Conservation (phyloP, 495 filamentous ascomycete species). For the Gamarada debralockiae region DNA sequence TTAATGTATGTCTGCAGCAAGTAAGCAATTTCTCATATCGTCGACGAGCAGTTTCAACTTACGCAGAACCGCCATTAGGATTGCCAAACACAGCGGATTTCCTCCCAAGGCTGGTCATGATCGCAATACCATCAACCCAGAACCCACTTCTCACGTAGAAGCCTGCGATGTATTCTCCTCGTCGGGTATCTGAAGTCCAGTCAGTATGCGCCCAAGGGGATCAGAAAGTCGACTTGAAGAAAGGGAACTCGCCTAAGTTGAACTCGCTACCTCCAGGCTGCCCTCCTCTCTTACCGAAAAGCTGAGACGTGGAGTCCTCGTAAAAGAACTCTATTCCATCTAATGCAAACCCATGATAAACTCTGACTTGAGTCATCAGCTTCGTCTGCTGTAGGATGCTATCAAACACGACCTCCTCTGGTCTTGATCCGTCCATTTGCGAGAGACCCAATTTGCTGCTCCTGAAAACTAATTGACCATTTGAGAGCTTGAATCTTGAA, state of each 20-base stretch:
- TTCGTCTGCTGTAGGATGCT: conserved; percentile 65
- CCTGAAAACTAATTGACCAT: conserved; percentile 70
- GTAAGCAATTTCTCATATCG: conserved; percentile 4
- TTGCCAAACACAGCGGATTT: conserved; percentile 87
- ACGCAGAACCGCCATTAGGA: conserved; percentile 76
- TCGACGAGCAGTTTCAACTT: conserved; percentile 31
- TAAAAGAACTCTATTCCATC: conserved; percentile 93
- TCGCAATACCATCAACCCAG: conserved; percentile 89
- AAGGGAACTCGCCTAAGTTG: conserved; percentile 53
- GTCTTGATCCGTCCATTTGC: conserved; percentile 64
- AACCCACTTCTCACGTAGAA: conserved; percentile 79
- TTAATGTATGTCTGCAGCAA: conserved; percentile 68
- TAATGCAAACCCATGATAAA: conserved; percentile 75
- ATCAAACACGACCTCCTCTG: conserved; percentile 71
- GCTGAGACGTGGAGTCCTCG: conserved; percentile 79
- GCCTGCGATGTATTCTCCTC: conserved; percentile 82
- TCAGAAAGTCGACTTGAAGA: not conserved
- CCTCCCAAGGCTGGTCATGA: conserved; percentile 82
- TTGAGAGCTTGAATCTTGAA: conserved; percentile 68
- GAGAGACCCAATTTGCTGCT: conserved; percentile 75
- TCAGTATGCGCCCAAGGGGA: not conserved
- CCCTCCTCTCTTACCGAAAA: conserved; percentile 84
- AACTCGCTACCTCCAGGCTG: conserved; percentile 73
- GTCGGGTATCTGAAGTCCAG: conserved; percentile 59
- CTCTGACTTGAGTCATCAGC: conserved; percentile 66